Base-by-base conservation (phyloP, 192 early-diverging fungal genomes). In the Podila epigama region DNA sequence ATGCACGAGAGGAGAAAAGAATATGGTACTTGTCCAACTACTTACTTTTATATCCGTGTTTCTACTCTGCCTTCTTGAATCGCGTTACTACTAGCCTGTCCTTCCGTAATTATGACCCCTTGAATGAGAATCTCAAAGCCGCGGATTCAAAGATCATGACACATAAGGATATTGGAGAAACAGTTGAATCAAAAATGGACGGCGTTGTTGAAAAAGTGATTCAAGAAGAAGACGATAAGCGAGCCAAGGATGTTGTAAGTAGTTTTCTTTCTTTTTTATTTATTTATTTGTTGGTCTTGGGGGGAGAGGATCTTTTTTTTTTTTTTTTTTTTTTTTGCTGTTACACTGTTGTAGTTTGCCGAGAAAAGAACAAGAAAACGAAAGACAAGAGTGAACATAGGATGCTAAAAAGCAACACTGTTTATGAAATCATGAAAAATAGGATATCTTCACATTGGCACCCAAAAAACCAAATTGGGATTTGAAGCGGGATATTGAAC, bases 381-480 rank as follows among this genome's bases (percentile, higher is more conserved):
- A n/a, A n/a, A n/a, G n/a, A n/a, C n/a, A n/a, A n/a, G n/a, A n/a
- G n/a, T n/a, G n/a, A n/a, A n/a, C n/a, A n/a, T n/a, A n/a, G n/a
- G n/a, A n/a, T n/a, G n/a, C n/a, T n/a, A n/a, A n/a, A n/a, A n/a
- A n/a, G n/a, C n/a, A n/a, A n/a, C n/a, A n/a, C n/a, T n/a, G n/a
- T n/a, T n/a, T n/a, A n/a, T n/a, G n/a, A n/a, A n/a, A n/a, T n/a
- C 2, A 20, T 15, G n/a, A 22, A 20, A 48, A 7, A 39, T 81
- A 92, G 85, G 94, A 96, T 71, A 82, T 97, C 12, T 83, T 85
- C 39, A 88, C 92, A 27, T 70, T 97, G 20, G 96, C 95, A 16
- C 94, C 96, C 6, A 89, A 88, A 64, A 93, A 92, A 34, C 87
- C 95, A 4, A 94, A 97, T 68, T 96, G 92, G 92, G 96, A 97